Evolutionary conservation across 805 yeast genomes (phyloP), one percentile per base, ranked within the genome.

Genomic region (Wickerhamomyces hampshirensis): DNA sequence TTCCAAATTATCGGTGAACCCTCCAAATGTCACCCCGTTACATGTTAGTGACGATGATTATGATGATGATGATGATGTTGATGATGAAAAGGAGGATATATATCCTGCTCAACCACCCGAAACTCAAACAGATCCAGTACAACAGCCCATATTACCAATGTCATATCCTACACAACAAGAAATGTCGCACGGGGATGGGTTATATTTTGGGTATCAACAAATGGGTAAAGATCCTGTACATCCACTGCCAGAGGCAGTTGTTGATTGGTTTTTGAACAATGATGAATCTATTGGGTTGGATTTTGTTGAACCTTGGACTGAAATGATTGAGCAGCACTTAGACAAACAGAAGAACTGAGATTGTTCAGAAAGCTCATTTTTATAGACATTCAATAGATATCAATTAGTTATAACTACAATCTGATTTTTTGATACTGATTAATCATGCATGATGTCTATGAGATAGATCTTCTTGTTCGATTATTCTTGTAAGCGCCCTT

Each of bases 271-370:
- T 38, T 55, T 69, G 28, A 59, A 61, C 23, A 54, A 52, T 27
- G 69, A 71, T 41, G 71, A 65, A 34, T 65, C 69, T 30, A 66
- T 74, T 16, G 81, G 81, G 12, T 53, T 75, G 32, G 78, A 73
- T 37, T 75, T 75, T 45, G 81, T 80, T 19, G 89, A 80, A 26
- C 86, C 86, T 3, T 83, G 88, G 80, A 82, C 91, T 0, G 85
- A 80, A 53, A 78, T 81, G 74, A 72, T 83, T 28, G 91, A 82
- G 53, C 80, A 77, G 46, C 85, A 79, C 38, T 35, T 71, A 31
- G 56, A 48, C 11, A 53, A 51, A 32, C 47, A 49, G 21, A 42
- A 42, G 32, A 42, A 26, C 14, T 35, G 34, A 37, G 9, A 28
- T 5, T 10, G 9, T 4, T 12, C 10, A 10, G 16, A n/a, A 19